A percentile compares a stretch with the other conserved stretches of the same genome.
Evolutionary conservation across 345 rosid species (phyloP).

Genomic region (Nasturtium officinale): DNA sequence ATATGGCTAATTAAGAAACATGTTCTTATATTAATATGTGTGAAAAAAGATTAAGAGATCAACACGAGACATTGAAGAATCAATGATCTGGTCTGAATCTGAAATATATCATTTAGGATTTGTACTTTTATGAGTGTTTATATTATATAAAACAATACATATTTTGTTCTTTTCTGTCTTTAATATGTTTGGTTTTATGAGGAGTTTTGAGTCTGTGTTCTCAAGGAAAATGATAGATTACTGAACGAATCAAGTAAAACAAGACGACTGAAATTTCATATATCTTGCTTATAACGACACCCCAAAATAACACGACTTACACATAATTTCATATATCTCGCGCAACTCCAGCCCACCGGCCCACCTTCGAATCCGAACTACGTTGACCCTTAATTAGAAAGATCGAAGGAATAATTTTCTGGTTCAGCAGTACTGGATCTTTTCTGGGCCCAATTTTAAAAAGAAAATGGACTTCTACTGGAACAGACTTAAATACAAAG

Average conservation of each 20-base stretch:
- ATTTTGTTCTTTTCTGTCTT: neutral
- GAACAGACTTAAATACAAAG: too few species aligned
- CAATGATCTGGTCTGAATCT: constrained; percentile 11
- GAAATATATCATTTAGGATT: constrained; percentile 28
- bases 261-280: neutral
- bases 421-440: too few species aligned
- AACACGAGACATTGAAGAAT: constrained; percentile 20
- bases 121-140: constrained; percentile 22
- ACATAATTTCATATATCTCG: too few species aligned
- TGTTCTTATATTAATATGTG: constrained; percentile 5
- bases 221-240: constrained; percentile 12
- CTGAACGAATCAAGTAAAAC: neutral
- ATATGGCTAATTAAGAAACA: constrained; percentile 11
- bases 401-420: too few species aligned
- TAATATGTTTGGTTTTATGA: constrained; percentile 3
- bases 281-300: neutral
- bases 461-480: too few species aligned
- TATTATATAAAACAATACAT: constrained; percentile 7
- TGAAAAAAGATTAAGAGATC: constrained; percentile 18
- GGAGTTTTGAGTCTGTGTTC: constrained; percentile 26
- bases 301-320: neutral
- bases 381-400: too few species aligned
- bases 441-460: too few species aligned
- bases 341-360: too few species aligned
- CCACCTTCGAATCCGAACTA: too few species aligned